Percentiles rank a stretch among this genome's conserved stretches.
phyloP scores from a whole-genome alignment of 208 protist species.

The Leptomonas pyrrhocoris region DNA sequence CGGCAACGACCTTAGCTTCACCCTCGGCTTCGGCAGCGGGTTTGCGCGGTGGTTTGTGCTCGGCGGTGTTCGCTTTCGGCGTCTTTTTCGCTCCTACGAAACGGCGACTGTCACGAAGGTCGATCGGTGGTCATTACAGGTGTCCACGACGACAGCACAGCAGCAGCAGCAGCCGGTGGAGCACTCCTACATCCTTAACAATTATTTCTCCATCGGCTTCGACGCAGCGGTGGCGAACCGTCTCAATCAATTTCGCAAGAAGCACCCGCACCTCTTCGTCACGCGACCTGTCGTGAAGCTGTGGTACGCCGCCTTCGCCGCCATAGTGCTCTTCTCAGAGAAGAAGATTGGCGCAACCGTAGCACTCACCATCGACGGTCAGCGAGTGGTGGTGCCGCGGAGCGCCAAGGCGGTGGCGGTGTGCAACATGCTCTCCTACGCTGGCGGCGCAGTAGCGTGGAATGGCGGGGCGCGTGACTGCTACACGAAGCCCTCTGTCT shows the following conservation, averaged over 20 bases:
- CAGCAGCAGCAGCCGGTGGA: not conserved
- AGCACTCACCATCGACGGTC: constrained; percentile 38
- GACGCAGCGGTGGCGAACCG: constrained; percentile 52
- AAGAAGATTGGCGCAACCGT: constrained; percentile 17
- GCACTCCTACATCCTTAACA: constrained; percentile 46
- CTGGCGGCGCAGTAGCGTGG: constrained; percentile 59
- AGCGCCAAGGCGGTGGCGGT: constrained; percentile 60
- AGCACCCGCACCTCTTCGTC: constrained; percentile 41
- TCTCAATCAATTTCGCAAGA: constrained; percentile 43
- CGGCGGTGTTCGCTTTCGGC: constrained; percentile 37
- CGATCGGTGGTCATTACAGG: constrained; percentile 43
- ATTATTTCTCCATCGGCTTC: constrained; percentile 78
- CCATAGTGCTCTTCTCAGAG: constrained; percentile 40
- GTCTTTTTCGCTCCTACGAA: constrained; percentile 29
- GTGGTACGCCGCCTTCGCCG: constrained; percentile 66
- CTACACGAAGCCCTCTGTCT: constrained; percentile 35
- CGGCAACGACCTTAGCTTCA: constrained; percentile 68
- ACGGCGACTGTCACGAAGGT: constrained; percentile 32
- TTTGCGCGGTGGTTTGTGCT: constrained; percentile 54
- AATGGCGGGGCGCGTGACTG: constrained; percentile 18
- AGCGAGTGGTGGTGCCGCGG: constrained; percentile 30
- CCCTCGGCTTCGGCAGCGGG: constrained; percentile 64
- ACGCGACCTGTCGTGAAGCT: constrained; percentile 57
- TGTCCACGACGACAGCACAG: constrained; percentile 18
- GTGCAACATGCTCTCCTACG: constrained; percentile 64